Conservation (phyloP, 371 early-diverging fungal genomes). For the Lichtheimia hyalospora region DNA sequence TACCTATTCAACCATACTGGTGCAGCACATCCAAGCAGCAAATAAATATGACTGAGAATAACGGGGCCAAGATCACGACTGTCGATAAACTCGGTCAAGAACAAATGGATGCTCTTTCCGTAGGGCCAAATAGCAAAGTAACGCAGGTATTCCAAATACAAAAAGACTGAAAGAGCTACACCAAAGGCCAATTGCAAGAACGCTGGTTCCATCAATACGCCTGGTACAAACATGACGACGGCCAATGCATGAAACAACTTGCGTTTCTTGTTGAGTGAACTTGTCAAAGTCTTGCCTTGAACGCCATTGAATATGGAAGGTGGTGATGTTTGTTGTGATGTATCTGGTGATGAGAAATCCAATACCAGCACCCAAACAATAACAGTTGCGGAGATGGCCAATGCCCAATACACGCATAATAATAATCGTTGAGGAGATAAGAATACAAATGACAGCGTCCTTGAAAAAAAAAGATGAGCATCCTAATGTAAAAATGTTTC, state of each 20-base stretch:
- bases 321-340: neutral
- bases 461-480: conserved; percentile 11
- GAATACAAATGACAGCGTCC: conserved; percentile 57
- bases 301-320: neutral
- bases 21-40: conserved; percentile 86
- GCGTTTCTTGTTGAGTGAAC: conserved; percentile 66
- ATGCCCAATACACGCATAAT: conserved; percentile 62
- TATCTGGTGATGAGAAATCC: conserved; percentile 39
- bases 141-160: conserved; percentile 80
- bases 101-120: conserved; percentile 67
- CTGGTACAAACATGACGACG: conserved; percentile 85
- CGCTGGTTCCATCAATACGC: conserved; percentile 66
- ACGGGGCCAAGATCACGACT: conserved; percentile 77
- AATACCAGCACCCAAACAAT: conserved; percentile 52
- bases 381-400: conserved; percentile 54
- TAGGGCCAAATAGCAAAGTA: conserved; percentile 74
- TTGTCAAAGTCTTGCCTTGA: conserved; percentile 41
- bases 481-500: neutral
- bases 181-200: conserved; percentile 84
- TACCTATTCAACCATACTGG: conserved; percentile 86
- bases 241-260: conserved; percentile 89
- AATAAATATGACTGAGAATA: conserved; percentile 87
- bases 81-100: conserved; percentile 80
- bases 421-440: conserved; percentile 43
- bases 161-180: conserved; percentile 70